Base-by-base conservation (phyloP, 1,284 basidiomycete species). In the Ustilago loliicola region DNA sequence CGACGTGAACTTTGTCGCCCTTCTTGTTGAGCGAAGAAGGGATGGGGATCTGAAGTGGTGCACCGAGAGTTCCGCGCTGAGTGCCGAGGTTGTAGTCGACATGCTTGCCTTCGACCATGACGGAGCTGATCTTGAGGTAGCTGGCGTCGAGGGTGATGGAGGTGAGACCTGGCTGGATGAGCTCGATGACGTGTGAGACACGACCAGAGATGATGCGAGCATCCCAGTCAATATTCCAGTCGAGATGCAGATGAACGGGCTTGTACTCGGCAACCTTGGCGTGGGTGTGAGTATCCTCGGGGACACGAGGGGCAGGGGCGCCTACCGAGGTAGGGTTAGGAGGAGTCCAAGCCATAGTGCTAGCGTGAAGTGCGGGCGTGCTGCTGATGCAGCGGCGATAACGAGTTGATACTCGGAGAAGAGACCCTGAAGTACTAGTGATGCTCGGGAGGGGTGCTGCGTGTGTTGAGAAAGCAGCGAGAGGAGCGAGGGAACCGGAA, bases 141-240 rank as follows among this genome's bases (percentile, higher is more conserved):
- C 89, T 89, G 0, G 93, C 92, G 87, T 98, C 96, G 65, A 98
- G 90, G 89, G 93, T 88, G 47, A 93, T 90, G 85, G 92, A 88
- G 25, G 89, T 86, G 19, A 93, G 90, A n/a, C 88, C 89, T 70
- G 91, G 89, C 72, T 89, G 88, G 61, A 89, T 88, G 30, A 91
- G 89, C 40, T 88, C 86, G 53, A 97, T 86, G 25, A 88, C 89
- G 86, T 95, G 93, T 0, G 89, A 90, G 19, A 90, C 94, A 29
- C 89, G 90, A 1, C 96, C 96, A n/a, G 87, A 87, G 79, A 98
- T 90, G 66, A 90, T 87, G 81, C 91, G 88, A 10, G 88, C 85
- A 1, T 89, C 84, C 88, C 95, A 98, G 87, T 98, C 92, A 77
- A 98, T 88, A 1, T 83, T 87, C 96, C 95, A 98, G 79, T 93